Evolutionary conservation across 345 rosid species (phyloP), one percentile per base, ranked within the genome.

Genomic region (Tarenaya hassleriana): DNA sequence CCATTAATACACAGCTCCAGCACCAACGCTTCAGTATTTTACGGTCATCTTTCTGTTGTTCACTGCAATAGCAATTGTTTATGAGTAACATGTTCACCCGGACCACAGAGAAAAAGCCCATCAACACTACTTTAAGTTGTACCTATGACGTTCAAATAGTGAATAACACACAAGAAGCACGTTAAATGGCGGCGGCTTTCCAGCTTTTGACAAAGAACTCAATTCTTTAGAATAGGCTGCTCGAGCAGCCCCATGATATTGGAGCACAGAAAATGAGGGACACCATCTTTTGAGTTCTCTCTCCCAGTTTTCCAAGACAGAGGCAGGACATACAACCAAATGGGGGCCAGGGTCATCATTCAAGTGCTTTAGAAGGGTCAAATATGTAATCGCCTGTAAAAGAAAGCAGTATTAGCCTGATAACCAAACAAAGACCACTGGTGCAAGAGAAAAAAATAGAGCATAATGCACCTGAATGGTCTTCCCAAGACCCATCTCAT

Each of bases 1-100:
- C 99, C 99, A 94, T 94, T 62, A 88, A 73, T 41, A 88, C 87
- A 63, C 97, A 88, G 74, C 95, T 94, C 99, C 99, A 94, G n/a
- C 32, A 77, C 94, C 88, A 94, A 5, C 87, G 79, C 67, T 79
- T 94, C 59, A 94, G 67, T 66, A 79, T 75, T 76, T 81, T 94
- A n/a, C 94, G 85, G 60, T 94, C 99, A 66, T 88, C 95, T 67
- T 94, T 88, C 83, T 94, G 99, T 75, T 94, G 99, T 42, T 63
- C 77, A 55, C 99, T 88, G 81, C 40, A 58, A 63, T 60, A 42
- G 43, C 33, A 55, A 73, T 60, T 47, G 67, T 41, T 50, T 47
- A 33, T 60, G 31, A 60, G 51, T 53, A 13, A 41, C 11, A 24
- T 1, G 45, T 35, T 35, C 40, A 35, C 40, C 40, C 7, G 40